Evolutionary conservation across 2,329 filamentous ascomycete genomes (phyloP), one percentile per base, ranked within the genome.

Genomic region (Calcarisporium arbuscula): DNA sequence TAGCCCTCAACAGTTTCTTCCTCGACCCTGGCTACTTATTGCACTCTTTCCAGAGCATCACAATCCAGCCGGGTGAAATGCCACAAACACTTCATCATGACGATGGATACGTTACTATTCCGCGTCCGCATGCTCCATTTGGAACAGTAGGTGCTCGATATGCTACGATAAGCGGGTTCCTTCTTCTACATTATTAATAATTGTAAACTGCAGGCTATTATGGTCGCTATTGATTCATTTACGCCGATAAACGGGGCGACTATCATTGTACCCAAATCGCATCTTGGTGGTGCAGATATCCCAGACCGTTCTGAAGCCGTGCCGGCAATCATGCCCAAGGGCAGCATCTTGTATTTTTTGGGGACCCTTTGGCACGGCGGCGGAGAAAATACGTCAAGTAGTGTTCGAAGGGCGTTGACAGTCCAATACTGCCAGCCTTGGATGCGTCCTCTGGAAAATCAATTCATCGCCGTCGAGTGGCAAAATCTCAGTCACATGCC

Each of bases 381-480:
- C 7, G 59, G 60, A n/a, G 42, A 46, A 15, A 63, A 62, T 30
- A 42, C 38, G 6, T 51, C 53, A 11, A 33, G 45, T 17, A 39
- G 34, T 19, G 47, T 48, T n/a, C 47, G 60, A 17, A 41, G 51
- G 23, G 58, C 58, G 28, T 43, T 57, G 28, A 64, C 59, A 11
- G 52, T 60, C n/a, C 59, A 62, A 44, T 63, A 61, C 45, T 63
- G 57, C 38, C 57, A 62, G 41, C 58, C 59, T 5, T 68, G 53
- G 53, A 52, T 59, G 17, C 43, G 58, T n/a, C 50, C 53, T n/a
- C 49, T 46, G 31, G 59, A 61, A 42, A 62, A 62, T 32, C 52
- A 57, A 44, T 52, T 53, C 6, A 41, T 62, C 6, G 53, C 56
- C 10, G 52, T 59, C 34, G 54, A 57, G 10, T 50, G 41, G 40